Evolutionary conservation across 1,139 yeast genomes (phyloP).

Genomic region (Nakaseomyces delphensis): DNA sequence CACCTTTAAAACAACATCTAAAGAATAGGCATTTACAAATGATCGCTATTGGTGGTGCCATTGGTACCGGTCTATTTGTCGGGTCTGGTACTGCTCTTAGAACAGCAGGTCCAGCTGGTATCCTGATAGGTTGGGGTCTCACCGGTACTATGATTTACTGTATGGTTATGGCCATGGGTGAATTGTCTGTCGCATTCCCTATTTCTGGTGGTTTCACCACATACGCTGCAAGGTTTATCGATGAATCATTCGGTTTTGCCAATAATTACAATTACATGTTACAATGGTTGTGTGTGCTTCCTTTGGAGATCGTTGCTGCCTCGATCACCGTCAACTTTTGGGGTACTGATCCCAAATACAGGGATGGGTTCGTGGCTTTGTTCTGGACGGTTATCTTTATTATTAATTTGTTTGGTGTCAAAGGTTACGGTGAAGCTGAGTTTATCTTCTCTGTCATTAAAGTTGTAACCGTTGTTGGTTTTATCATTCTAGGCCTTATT

Average conservation of each 20-base stretch:
- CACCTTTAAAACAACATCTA: constrained; percentile 59
- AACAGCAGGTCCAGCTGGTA: constrained; percentile 60
- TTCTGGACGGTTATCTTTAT: constrained; percentile 50
- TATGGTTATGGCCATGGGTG: constrained; percentile 64
- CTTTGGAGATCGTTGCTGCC: constrained; percentile 66
- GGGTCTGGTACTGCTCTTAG: constrained; percentile 57
- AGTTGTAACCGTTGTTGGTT: constrained; percentile 55
- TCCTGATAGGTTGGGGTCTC: constrained; percentile 48
- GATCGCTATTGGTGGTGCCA: constrained; percentile 60
- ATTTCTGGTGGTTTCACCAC: constrained; percentile 67
- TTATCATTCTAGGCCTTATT: constrained; percentile 59
- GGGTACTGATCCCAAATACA: constrained; percentile 32
- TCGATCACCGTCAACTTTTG: constrained; percentile 61
- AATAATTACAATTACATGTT: constrained; percentile 65
- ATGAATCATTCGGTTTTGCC: constrained; percentile 69
- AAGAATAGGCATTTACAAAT: constrained; percentile 60
- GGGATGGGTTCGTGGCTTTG: constrained; percentile 40
- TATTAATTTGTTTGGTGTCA: constrained; percentile 59
- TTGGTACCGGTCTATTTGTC: constrained; percentile 56
- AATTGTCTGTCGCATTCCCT: constrained; percentile 59
- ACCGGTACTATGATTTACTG: constrained; percentile 51
- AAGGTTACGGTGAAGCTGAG: constrained; percentile 59
- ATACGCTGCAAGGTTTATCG: constrained; percentile 57
- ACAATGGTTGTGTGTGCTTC: constrained; percentile 63
- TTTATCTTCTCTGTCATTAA: constrained; percentile 52